Evolutionary conservation across 2,329 filamentous ascomycete genomes (phyloP), one percentile per base, ranked within the genome.

Genomic region (Aspergillus neoniger): DNA sequence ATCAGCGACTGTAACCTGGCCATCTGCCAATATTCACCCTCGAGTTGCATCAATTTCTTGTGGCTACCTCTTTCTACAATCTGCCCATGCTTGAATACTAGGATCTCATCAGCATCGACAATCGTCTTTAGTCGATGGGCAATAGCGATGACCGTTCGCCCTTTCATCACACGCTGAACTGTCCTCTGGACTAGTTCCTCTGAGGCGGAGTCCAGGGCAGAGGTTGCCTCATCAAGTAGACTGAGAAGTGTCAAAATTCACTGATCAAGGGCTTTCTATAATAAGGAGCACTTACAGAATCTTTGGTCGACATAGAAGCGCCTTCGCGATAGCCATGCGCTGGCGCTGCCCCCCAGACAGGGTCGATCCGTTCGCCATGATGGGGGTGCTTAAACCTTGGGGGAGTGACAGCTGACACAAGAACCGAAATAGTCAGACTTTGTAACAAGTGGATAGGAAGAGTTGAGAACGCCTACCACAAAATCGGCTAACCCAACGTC

Each of bases 71-170:
- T 90, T 75, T 96, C 92, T 10, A 95, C 81, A 59, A 96, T 92
- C 8, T 82, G 79, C 8, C 92, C 92, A 59, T 85, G 77, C 1
- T 85, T 81, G 89, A 96, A 94, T 60, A 96, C 91, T 14, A 96
- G 89, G 65, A 96, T 96, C 67, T 92, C 92, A 75, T 96, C 88
- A 1, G 92, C 92, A 67, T 92, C 87, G 74, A 86, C 89, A 77
- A 96, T 93, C 8, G 92, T 96, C 1, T 90, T 93, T 5, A 96
- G 83, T 67, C 92, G 86, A 79, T 96, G 92, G 30, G 92, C 92
- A 72, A 96, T 96, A 3, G 91, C 90, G 28, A 73, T 63, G 5
- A 67, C 68, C 0, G 69, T 71, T 14, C 63, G 57, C 1, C 60
- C 91, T 60, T 86, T 82, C 1, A 90, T 83, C 10, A 91, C 64